phyloP scores from a whole-genome alignment of 2,329 filamentous ascomycete species.

The Fusarium bulbicola region DNA sequence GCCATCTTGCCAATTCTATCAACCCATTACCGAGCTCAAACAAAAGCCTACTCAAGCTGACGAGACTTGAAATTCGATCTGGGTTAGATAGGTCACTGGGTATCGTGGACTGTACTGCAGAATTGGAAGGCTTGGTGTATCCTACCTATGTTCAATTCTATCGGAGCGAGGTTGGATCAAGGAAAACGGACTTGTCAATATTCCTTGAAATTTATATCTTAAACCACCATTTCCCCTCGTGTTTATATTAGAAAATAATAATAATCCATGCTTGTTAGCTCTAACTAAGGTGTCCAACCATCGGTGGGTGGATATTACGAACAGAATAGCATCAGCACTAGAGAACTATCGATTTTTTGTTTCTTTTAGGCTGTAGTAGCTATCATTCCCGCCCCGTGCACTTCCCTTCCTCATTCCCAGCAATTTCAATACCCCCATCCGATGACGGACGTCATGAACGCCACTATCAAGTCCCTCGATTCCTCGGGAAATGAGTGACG shows the following conservation, averaged over 20 bases:
- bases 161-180: not conserved
- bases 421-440: not conserved
- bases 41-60: no score
- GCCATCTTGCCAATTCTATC: no score
- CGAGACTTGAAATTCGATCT: no score
- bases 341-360: not conserved
- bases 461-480: not conserved
- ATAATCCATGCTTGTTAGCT: no score
- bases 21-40: no score
- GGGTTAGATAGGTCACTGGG: rapidly evolving
- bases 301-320: no score
- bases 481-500: not conserved
- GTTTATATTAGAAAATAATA: not conserved
- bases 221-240: not conserved
- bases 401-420: not conserved
- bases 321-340: not conserved
- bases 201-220: not conserved
- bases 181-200: not conserved
- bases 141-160: not conserved
- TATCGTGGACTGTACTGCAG: not conserved
- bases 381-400: not conserved
- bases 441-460: no score
- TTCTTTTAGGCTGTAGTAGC: not conserved
- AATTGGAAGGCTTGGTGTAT: not conserved
- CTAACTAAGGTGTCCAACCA: not conserved